Evolutionary conservation across 306 rosid genomes (phyloP), one percentile per base, ranked within the genome.

Genomic region (Calophaca sinica): DNA sequence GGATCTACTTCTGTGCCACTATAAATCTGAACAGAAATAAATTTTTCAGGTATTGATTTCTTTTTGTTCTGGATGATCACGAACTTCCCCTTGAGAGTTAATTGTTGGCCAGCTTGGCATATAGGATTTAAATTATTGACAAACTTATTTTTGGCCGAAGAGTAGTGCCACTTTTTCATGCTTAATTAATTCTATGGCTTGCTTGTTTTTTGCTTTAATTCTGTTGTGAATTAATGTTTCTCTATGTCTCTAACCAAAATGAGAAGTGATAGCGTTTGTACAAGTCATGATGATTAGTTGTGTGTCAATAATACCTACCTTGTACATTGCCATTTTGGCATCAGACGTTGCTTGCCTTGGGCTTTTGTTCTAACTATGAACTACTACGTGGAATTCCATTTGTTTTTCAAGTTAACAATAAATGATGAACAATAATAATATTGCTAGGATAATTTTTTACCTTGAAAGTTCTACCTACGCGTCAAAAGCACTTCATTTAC

Each of bases 1-100:
- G 85, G 88, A 76, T 84, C 89, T 2, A 83, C 69, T 71, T 84
- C 76, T 1, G 92, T 84, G 58, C n/a, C n/a, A 66, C 97, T 91
- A 61, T 53, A 87, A 41, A 91, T 78, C 81, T 70, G 91, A 81
- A 91, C 62, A 73, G 76, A 86, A 63, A 79, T 66, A 3, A 82
- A 81, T 53, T 85, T 91, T 64, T 78, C 91, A 58, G n/a, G 82
- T 60, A 68, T 70, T 9, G 89, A 68, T 78, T 83, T 71, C 11
- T 80, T 72, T 36, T 73, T 55, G 42, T 73, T 11, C 54, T n/a
- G 72, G 5, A 55, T 65, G 60, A 84, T 57, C n/a, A 78, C 57
- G 0, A 89, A 73, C 41, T 69, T 74, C 52, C 89, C 94, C 6
- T 68, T 72, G 61, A 91, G 80, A 9, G 13, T 63, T 33, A 42